Percentiles rank a stretch among this genome's conserved stretches.
phyloP scores from a whole-genome alignment of 345 rosid genomes.

The Brassica cretica region DNA sequence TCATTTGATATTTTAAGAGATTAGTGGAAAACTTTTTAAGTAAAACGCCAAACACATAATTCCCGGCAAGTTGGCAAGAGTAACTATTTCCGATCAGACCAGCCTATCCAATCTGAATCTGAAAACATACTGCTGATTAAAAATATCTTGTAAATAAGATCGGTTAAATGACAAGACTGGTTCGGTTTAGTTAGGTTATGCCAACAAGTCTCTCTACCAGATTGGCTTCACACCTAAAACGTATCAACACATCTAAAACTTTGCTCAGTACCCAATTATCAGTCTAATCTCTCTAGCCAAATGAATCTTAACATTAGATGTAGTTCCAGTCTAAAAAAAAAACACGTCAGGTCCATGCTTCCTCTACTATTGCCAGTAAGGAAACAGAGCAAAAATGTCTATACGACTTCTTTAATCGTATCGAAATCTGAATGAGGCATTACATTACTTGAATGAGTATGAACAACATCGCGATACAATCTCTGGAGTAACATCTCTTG shows the following conservation, averaged over 20 bases:
- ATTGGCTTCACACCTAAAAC: background rate
- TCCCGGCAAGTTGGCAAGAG: background rate
- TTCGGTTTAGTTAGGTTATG: background rate
- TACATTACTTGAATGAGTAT: background rate
- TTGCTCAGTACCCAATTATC: background rate
- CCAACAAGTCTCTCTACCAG: no score
- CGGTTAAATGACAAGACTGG: background rate
- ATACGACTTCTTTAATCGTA: no score
- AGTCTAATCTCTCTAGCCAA: background rate
- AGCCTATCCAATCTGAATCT: background rate
- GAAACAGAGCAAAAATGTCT: background rate
- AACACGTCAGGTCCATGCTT: conserved; percentile 1
- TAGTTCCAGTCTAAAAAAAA: background rate
- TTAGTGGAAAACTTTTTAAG: background rate
- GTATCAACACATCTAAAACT: background rate
- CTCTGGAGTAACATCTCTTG: background rate
- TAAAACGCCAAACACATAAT: background rate
- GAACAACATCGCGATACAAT: background rate
- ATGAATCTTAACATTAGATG: conserved; percentile 1
- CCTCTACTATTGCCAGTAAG: background rate
- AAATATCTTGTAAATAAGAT: background rate
- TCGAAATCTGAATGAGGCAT: background rate
- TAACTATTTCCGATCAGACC: background rate
- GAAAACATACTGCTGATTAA: background rate
- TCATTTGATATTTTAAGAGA: background rate